Conservation (phyloP, 1,139 yeast species). For the Suhomyces choctaworum region DNA sequence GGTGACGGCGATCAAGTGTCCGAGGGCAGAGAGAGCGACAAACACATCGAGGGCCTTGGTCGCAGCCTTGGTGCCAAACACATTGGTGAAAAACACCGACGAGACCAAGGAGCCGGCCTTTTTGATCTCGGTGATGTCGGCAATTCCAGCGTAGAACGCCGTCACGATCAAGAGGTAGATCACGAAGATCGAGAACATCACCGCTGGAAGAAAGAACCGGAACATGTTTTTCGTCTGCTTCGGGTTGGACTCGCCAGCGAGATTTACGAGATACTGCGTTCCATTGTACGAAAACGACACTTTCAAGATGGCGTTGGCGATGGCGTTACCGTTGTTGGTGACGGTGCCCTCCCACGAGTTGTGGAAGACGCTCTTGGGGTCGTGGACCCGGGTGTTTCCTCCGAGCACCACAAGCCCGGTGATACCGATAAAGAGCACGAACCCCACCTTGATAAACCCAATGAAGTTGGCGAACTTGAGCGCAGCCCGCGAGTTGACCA, state of each 20-base stretch:
- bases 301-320: constrained; percentile 43
- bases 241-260: constrained; percentile 40
- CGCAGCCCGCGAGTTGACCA: constrained; percentile 33
- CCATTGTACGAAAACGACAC: constrained; percentile 47
- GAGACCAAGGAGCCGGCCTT: constrained; percentile 22
- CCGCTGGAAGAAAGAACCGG: constrained; percentile 34
- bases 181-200: constrained; percentile 34
- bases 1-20: constrained; percentile 42
- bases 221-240: constrained; percentile 31
- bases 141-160: constrained; percentile 40
- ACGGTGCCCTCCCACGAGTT: constrained; percentile 45
- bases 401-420: constrained; percentile 30
- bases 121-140: constrained; percentile 30
- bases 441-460: constrained; percentile 41
- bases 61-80: constrained; percentile 33
- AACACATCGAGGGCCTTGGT: constrained; percentile 34
- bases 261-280: constrained; percentile 36
- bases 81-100: constrained; percentile 29
- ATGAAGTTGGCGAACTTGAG: constrained; percentile 35
- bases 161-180: constrained; percentile 39
- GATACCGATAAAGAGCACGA: constrained; percentile 32
- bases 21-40: constrained; percentile 45
- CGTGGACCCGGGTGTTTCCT: constrained; percentile 35
- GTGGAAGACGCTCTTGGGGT: constrained; percentile 34
- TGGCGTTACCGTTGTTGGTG: constrained; percentile 36